Percentiles rank a stretch among this genome's conserved stretches.
These are phyloP conservation scores for Auriculariales sp. DNA, from an alignment of 768 basidiomycete species.

Conservation along the genomic window DNA sequence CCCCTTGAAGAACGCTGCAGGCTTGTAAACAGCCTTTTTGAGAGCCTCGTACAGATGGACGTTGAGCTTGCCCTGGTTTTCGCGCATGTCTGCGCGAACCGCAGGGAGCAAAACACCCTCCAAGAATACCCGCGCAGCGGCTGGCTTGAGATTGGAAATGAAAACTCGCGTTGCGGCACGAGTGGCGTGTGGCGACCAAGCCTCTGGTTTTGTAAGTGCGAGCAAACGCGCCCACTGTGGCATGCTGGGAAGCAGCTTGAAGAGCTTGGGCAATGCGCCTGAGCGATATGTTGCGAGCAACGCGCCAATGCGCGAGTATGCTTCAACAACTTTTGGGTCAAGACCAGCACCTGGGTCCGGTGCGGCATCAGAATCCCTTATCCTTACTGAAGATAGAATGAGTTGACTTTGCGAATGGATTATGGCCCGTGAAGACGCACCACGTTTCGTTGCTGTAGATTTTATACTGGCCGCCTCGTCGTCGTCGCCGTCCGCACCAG, in stretches of 20 bases:
- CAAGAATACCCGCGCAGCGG: conserved; percentile 83
- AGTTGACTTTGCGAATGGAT: neutral
- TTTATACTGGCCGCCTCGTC: neutral
- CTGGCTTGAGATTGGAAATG: conserved; percentile 91
- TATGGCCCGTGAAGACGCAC: conserved; percentile 29
- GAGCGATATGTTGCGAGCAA: conserved; percentile 84
- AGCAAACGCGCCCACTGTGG: conserved; percentile 93
- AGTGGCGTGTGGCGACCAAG: conserved; percentile 93
- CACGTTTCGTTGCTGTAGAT: conserved; percentile 19
- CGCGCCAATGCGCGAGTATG: conserved; percentile 79
- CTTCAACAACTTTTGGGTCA: conserved; percentile 83
- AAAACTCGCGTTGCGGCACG: conserved; percentile 90
- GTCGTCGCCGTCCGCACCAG: conserved; percentile 33
- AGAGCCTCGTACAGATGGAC: conserved; percentile 91
- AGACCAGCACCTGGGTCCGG: conserved; percentile 75
- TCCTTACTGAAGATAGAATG: conserved; percentile 6
- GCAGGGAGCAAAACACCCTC: conserved; percentile 85
- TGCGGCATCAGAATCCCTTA: conserved; percentile 15
- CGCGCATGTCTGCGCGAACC: conserved; percentile 74
- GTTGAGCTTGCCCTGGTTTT: conserved; percentile 44
- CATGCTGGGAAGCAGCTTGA: conserved; percentile 95
- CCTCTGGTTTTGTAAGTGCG: conserved; percentile 80
- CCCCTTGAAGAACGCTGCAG: conserved; percentile 96
- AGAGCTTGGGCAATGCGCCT: conserved; percentile 87
- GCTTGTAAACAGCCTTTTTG: conserved; percentile 87